Percentiles rank a stretch among this genome's conserved stretches.
phyloP scores from a whole-genome alignment of 164 flowering plant genomes.

The Warburgia ugandensis region DNA sequence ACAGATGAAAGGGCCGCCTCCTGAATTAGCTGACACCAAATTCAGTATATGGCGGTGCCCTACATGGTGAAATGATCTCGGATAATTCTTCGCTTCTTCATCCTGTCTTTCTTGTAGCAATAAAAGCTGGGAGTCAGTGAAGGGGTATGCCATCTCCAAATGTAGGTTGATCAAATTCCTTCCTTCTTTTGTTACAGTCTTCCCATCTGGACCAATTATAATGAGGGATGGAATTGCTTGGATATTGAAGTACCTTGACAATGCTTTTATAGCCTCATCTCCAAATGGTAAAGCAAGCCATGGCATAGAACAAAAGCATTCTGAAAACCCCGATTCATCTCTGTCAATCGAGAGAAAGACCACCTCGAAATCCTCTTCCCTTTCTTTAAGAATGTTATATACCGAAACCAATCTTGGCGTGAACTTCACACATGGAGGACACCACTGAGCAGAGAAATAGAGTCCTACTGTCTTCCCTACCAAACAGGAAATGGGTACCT shows the following conservation, averaged over 20 bases:
- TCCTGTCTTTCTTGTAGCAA: conserved; percentile 46
- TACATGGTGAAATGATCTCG: conserved; percentile 33
- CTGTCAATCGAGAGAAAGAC: conserved; percentile 54
- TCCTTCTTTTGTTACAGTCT: conserved; percentile 62
- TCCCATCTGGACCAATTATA: conserved; percentile 71
- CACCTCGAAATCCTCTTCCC: conserved; percentile 43
- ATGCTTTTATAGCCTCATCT: conserved; percentile 32
- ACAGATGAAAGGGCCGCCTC: conserved; percentile 79
- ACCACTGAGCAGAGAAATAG: conserved; percentile 71
- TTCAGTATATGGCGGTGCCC: conserved; percentile 60
- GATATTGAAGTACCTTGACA: conserved; percentile 52
- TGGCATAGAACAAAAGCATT: conserved; percentile 52
- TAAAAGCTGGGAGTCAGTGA: conserved; percentile 42
- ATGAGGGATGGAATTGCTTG: conserved; percentile 55
- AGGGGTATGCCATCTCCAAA: conserved; percentile 64
- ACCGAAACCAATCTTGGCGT: conserved; percentile 49
- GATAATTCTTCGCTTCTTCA: conserved; percentile 61
- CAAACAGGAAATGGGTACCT: conserved; percentile 33
- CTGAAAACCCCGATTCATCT: conserved; percentile 31
- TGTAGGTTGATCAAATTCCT: conserved; percentile 60
- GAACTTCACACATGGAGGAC: conserved; percentile 55
- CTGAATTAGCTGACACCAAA: conserved; percentile 57
- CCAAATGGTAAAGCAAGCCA: conserved; percentile 72
- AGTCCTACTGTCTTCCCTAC: conserved; percentile 67
- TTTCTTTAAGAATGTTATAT: conserved; percentile 48